Evolutionary conservation across 2,329 filamentous ascomycete genomes (phyloP).

Genomic region (Trichoderma afroharzianum): DNA sequence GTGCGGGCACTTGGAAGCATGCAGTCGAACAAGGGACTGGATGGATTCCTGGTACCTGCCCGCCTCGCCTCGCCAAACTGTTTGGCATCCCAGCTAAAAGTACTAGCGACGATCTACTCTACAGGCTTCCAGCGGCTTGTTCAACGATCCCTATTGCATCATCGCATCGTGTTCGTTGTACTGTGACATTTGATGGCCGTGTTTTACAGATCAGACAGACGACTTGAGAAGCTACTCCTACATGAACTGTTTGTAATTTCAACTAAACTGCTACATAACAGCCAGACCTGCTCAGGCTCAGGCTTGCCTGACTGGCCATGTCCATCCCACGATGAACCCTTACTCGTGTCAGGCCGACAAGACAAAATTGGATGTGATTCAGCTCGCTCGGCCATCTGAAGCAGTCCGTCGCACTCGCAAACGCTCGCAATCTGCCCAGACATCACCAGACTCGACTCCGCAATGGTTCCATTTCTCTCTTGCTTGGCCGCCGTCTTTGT

Average conservation of each 20-base stretch:
- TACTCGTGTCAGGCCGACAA: background rate
- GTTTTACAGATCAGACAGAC: background rate
- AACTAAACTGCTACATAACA: background rate
- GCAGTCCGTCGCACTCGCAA: background rate
- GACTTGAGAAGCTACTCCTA: background rate
- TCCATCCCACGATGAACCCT: background rate
- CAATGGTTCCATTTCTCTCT: background rate
- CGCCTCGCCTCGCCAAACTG: background rate
- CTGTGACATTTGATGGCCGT: background rate
- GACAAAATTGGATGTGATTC: background rate
- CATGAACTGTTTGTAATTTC: background rate
- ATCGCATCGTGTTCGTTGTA: background rate
- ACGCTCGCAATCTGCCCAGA: background rate
- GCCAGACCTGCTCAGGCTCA: background rate
- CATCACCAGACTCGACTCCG: conserved; percentile 10
- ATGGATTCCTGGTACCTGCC: background rate
- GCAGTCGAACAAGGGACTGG: background rate
- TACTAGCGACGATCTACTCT: background rate
- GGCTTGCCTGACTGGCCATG: background rate
- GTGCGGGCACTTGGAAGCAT: background rate
- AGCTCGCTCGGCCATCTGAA: background rate
- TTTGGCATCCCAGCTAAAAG: background rate
- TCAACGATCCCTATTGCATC: background rate
- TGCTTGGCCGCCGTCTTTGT: background rate
- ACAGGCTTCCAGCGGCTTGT: background rate